These are phyloP conservation scores for Trichoderma citrinoviride DNA, from an alignment of 2,329 filamentous ascomycete species.

Conservation along the genomic window DNA sequence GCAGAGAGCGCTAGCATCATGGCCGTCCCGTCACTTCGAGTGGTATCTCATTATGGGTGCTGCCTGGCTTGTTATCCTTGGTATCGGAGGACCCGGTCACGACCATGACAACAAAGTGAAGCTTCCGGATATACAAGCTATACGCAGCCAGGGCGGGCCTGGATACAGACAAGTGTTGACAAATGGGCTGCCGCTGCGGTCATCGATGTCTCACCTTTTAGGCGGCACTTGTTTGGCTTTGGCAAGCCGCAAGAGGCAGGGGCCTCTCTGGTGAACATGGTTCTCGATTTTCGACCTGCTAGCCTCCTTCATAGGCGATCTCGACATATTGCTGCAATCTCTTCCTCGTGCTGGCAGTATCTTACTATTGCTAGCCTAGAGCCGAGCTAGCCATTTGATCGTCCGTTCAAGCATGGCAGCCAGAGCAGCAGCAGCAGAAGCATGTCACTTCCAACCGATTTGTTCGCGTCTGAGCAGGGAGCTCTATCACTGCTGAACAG, in stretches of 20 bases:
- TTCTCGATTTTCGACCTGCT: not conserved
- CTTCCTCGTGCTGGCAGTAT: not conserved
- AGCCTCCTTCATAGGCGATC: not conserved
- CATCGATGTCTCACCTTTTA: not conserved
- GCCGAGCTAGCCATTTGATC: slow-evolving; percentile 5
- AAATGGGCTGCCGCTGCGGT: not conserved
- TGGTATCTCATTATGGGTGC: not conserved
- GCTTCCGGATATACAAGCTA: not conserved
- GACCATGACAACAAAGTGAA: not conserved
- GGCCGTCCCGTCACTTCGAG: too few relatives aligned
- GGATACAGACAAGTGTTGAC: not conserved
- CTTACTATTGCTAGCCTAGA: not conserved
- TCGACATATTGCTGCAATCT: not conserved
- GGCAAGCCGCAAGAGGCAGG: not conserved
- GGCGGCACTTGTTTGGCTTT: not conserved
- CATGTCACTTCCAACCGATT: not conserved
- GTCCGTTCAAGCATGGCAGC: not conserved
- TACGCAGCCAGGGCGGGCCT: not conserved
- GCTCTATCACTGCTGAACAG: not conserved
- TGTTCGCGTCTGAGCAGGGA: not conserved
- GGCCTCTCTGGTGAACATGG: not conserved
- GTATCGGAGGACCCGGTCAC: not conserved
- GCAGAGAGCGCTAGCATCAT: slow-evolving; percentile 3
- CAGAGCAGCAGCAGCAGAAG: slow-evolving; percentile 6
- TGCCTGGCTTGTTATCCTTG: not conserved